Evolutionary conservation across 2,329 filamentous ascomycete species (phyloP).

Genomic region (Seiridium unicorne): DNA sequence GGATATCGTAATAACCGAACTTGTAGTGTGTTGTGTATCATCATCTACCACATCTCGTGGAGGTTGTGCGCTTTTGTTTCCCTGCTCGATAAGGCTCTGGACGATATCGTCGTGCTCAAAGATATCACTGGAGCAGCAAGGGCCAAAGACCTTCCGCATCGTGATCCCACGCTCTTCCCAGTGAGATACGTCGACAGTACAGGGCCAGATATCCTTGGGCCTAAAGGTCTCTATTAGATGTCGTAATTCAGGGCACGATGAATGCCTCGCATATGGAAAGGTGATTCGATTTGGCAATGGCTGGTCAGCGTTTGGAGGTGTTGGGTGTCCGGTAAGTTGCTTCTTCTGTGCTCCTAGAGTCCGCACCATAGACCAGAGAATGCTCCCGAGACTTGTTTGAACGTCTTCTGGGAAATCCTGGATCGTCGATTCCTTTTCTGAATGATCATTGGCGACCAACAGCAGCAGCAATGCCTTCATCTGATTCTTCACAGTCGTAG

Average conservation of each 20-base stretch:
- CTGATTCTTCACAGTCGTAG: conserved; percentile 17
- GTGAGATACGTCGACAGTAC: conserved; percentile 62
- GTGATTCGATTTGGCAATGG: conserved; percentile 41
- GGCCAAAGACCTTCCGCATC: conserved; percentile 70
- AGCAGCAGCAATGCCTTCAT: conserved; percentile 19
- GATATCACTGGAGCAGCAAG: conserved; percentile 56
- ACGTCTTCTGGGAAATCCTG: conserved; percentile 25
- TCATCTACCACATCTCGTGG: too few relatives aligned
- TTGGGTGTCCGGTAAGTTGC: background rate
- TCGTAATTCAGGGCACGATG: conserved; percentile 79
- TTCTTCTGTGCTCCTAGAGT: background rate
- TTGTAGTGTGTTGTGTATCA: background rate
- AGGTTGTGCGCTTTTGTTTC: conserved; percentile 3
- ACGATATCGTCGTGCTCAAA: conserved; percentile 69
- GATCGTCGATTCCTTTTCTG: conserved; percentile 31
- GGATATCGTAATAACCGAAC: background rate
- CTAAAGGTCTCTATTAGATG: conserved; percentile 65
- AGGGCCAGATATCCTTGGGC: conserved; percentile 79
- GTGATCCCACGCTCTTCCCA: conserved; percentile 64
- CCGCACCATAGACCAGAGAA: conserved; percentile 22
- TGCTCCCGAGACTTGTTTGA: conserved; percentile 22
- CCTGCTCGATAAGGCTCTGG: conserved; percentile 28
- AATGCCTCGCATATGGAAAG: conserved; percentile 89
- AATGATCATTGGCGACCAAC: conserved; percentile 22
- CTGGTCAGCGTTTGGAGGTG: conserved; percentile 10